These are phyloP conservation scores for Vitis riparia DNA, from an alignment of 164 flowering plant species.

Conservation along the genomic window DNA sequence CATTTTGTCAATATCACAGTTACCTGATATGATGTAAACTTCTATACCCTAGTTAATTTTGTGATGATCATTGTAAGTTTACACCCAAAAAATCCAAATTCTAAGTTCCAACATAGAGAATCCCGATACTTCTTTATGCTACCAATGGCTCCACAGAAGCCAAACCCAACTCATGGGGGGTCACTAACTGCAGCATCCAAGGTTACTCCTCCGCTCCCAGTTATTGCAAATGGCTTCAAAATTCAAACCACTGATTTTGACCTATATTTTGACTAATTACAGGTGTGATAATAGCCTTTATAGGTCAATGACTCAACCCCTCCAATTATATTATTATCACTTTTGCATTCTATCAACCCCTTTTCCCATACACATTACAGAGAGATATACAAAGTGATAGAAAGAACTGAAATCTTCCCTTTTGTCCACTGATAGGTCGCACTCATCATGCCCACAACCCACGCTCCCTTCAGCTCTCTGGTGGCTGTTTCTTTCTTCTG, in stretches of 20 bases:
- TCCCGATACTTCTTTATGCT: too few relatives aligned
- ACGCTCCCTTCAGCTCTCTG: conserved; percentile 2
- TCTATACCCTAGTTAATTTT: too few relatives aligned
- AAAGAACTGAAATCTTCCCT: conserved; percentile 16
- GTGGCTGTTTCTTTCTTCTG: background rate
- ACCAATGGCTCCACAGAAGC: background rate
- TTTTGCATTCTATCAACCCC: background rate
- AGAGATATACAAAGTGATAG: background rate
- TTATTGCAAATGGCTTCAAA: conserved; percentile 1
- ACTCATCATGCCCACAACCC: conserved; percentile 31
- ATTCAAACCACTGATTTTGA: conserved; percentile 12
- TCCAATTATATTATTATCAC: background rate
- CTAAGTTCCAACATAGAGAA: too few relatives aligned
- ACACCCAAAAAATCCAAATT: too few relatives aligned
- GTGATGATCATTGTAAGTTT: too few relatives aligned
- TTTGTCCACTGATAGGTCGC: conserved; percentile 40
- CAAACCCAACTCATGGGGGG: background rate
- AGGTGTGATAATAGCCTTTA: background rate
- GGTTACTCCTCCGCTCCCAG: conserved; percentile 6
- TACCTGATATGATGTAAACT: too few relatives aligned
- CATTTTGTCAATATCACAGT: too few relatives aligned
- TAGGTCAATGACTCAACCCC: conserved; percentile 14
- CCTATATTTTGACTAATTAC: conserved; percentile 4
- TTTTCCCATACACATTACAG: background rate
- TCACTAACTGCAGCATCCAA: conserved; percentile 27